These are phyloP conservation scores for Boletus sp. DNA, from an alignment of 768 basidiomycete genomes.

Conservation along the genomic window DNA sequence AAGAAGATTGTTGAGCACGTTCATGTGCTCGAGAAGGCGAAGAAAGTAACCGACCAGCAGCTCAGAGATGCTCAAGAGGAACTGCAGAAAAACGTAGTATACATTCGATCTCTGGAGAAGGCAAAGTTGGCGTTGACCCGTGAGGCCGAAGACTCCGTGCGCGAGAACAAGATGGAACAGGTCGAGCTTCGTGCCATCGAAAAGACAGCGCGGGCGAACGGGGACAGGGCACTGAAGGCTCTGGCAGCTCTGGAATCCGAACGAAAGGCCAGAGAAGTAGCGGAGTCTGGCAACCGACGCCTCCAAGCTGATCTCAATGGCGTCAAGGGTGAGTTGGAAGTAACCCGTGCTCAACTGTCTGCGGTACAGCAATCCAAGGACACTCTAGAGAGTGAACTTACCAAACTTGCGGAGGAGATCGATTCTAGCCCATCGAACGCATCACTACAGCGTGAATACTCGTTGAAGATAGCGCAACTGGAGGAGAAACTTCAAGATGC, in stretches of 20 bases:
- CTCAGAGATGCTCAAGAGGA: slow-evolving; percentile 78
- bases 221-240: slow-evolving; percentile 56
- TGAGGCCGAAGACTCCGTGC: slow-evolving; percentile 79
- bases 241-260: slow-evolving; percentile 64
- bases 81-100: slow-evolving; percentile 64
- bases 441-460: slow-evolving; percentile 62
- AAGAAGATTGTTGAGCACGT: slow-evolving; percentile 99
- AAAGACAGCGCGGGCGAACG: slow-evolving; percentile 59
- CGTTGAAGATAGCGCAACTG: slow-evolving; percentile 56
- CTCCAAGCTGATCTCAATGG: slow-evolving; percentile 60
- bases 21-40: slow-evolving; percentile 93
- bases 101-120: slow-evolving; percentile 86
- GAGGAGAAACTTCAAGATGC: slow-evolving; percentile 60
- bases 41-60: slow-evolving; percentile 89
- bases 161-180: slow-evolving; percentile 71
- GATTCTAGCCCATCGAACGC: slow-evolving; percentile 52
- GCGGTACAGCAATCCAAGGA: slow-evolving; percentile 60
- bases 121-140: slow-evolving; percentile 66
- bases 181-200: slow-evolving; percentile 64
- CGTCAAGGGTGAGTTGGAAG: slow-evolving; percentile 52
- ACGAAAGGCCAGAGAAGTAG: slow-evolving; percentile 57
- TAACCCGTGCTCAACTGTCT: slow-evolving; percentile 50
- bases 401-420: slow-evolving; percentile 59
- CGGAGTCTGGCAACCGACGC: slow-evolving; percentile 59
- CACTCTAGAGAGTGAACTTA: slow-evolving; percentile 63